phyloP scores from a whole-genome alignment of 306 rosid species.

The Cucumis sativus region Cucumber_9930_V3 NC_026659.2:28455001-28455500 shows the following conservation, averaged over 20 bases:
- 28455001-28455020: slow-evolving; percentile 13
- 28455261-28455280: neutral
- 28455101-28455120: slow-evolving; percentile 1
- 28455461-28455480: too few relatives aligned
- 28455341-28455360: too few relatives aligned
- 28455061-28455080: slow-evolving; percentile 12
- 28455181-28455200: neutral
- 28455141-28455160: slow-evolving; percentile 11
- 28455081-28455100: neutral
- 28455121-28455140: slow-evolving; percentile 13
- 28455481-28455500: too few relatives aligned
- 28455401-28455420: too few relatives aligned
- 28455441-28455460: too few relatives aligned
- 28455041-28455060: neutral
- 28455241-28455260: too few relatives aligned
- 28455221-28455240: neutral
- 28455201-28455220: neutral
- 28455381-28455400: too few relatives aligned
- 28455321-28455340: too few relatives aligned
- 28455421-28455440: too few relatives aligned
- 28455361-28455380: too few relatives aligned
- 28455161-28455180: slow-evolving; percentile 13
- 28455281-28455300: neutral
- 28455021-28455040: slow-evolving; percentile 8
- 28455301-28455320: too few relatives aligned